Evolutionary conservation across 2,329 filamentous ascomycete genomes (phyloP), one percentile per base, ranked within the genome.

Genomic region (Sordariomycetes sp.): DNA sequence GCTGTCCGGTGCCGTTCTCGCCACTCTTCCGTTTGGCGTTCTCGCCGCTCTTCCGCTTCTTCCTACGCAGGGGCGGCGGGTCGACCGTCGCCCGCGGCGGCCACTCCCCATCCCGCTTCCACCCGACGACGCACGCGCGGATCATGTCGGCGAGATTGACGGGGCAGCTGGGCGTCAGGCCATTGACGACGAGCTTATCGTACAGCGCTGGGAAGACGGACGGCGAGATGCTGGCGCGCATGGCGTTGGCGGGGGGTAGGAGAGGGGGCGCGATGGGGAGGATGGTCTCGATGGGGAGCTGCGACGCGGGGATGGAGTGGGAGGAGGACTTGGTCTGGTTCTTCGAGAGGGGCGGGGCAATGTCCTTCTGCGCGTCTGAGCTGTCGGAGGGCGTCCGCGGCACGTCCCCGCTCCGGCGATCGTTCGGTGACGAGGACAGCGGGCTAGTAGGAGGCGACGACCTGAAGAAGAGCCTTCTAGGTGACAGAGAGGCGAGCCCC

Each of bases 91-190:
- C 70, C 63, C 82, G 83, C 1, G 89, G 90, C 4, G 93, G 92
- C 93, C 93, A 97, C 70, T 96, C 90, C 18, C 91, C 92, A 65
- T 94, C 90, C 48, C 89, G 81, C 71, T 95, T 96, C 93, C 93
- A 97, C 51, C 93, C 93, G 32, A 87, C 80, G 1, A 97, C 91
- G 63, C 93, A 88, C 14, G 89, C 84, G 11, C 84, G 81, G 24
- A 89, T 83, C 74, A 97, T 86, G 65, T 96, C 90, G 34, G 80
- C 75, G 0, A 97, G 80, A 65, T 96, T 97, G 66, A 97, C 88
- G 3, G 93, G 93, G 18, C 95, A 89, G 1, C 88, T 87, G 0
- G 93, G 93, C 2, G 90, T 89, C 62, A 94, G 81, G 43, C 79
- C 82, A 66, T 93, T 86, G 1, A 91, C 70, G 50, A 97, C 85